These are phyloP conservation scores for Pichiaceae sp. DNA, from an alignment of 1,139 yeast species.

Conservation along the genomic window DNA sequence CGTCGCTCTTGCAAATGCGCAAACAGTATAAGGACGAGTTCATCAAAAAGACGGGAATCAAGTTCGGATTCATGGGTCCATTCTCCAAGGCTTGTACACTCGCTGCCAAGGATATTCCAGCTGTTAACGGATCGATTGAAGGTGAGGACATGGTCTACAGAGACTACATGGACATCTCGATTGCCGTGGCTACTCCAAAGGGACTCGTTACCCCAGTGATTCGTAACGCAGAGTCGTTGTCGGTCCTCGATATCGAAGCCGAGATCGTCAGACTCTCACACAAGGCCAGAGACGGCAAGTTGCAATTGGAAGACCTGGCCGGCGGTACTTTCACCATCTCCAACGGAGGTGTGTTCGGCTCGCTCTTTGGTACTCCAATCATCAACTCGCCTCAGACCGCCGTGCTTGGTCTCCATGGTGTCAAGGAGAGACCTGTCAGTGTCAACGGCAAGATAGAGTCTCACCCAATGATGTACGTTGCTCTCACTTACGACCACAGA, in stretches of 20 bases:
- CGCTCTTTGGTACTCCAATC: constrained; percentile 96
- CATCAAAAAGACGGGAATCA: constrained; percentile 87
- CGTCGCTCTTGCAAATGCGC: constrained; percentile 87
- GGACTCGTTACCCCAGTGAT: constrained; percentile 98
- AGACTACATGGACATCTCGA: constrained; percentile 91
- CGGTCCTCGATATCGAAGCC: constrained; percentile 82
- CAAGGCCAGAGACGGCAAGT: constrained; percentile 95
- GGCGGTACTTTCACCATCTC: constrained; percentile 99
- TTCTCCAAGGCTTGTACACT: constrained; percentile 90
- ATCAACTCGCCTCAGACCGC: constrained; percentile 98
- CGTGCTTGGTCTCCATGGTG: constrained; percentile 95
- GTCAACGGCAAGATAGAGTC: constrained; percentile 93
- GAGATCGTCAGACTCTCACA: constrained; percentile 76
- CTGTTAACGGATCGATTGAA: constrained; percentile 93
- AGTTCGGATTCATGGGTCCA: constrained; percentile 98
- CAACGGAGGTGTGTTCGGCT: constrained; percentile 98
- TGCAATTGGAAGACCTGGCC: constrained; percentile 96
- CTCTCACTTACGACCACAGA: constrained; percentile 97
- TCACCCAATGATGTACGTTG: constrained; percentile 99
- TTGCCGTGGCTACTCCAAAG: constrained; percentile 99
- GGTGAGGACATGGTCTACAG: constrained; percentile 88
- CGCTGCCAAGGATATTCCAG: constrained; percentile 93
- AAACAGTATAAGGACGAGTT: constrained; percentile 95
- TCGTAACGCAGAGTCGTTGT: constrained; percentile 91
- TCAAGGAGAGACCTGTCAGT: constrained; percentile 95